These are phyloP conservation scores for Clarireedia paspali DNA, from an alignment of 2,329 filamentous ascomycete species.

Conservation along the genomic window DNA sequence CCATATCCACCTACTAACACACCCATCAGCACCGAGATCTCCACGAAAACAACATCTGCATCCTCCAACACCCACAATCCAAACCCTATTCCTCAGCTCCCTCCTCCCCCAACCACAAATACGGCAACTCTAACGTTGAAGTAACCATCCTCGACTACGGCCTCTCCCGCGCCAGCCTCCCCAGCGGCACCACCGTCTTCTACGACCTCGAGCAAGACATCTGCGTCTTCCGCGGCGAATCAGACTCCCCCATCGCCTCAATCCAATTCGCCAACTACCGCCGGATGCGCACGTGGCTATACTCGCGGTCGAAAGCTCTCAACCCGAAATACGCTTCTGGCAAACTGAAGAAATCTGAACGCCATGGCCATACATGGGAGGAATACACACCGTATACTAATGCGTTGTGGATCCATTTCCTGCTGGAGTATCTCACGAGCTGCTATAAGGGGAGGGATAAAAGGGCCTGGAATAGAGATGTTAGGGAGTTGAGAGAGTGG, in stretches of 20 bases:
- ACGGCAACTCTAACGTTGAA: slow-evolving; percentile 53
- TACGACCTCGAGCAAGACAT: slow-evolving; percentile 55
- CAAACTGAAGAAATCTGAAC: not conserved
- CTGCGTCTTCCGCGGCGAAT: slow-evolving; percentile 50
- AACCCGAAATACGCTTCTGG: slow-evolving; percentile 12
- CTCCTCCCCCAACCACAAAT: slow-evolving; percentile 29
- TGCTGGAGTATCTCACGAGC: slow-evolving; percentile 1
- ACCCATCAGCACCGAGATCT: slow-evolving; percentile 50
- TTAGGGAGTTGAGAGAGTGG: slow-evolving; percentile 39
- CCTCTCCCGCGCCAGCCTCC: slow-evolving; percentile 46
- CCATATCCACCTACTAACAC: not conserved
- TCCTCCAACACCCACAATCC: slow-evolving; percentile 25
- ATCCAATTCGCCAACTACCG: slow-evolving; percentile 54
- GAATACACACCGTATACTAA: slow-evolving; percentile 54
- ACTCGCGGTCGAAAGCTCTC: slow-evolving; percentile 10
- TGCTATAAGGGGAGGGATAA: not conserved
- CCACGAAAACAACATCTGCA: slow-evolving; percentile 58
- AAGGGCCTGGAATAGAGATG: not conserved
- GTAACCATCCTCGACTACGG: slow-evolving; percentile 61
- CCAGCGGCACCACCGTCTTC: slow-evolving; percentile 36
- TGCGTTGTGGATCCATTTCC: slow-evolving; percentile 53
- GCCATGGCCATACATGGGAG: slow-evolving; percentile 37
- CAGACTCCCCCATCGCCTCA: slow-evolving; percentile 32
- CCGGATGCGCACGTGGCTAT: slow-evolving; percentile 30
- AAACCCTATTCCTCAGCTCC: not conserved